A percentile compares a stretch with the other conserved stretches of the same genome.
These are phyloP conservation scores for Aspergillus sp. DNA, from an alignment of 2,329 filamentous ascomycete genomes.

Conservation along the genomic window DNA sequence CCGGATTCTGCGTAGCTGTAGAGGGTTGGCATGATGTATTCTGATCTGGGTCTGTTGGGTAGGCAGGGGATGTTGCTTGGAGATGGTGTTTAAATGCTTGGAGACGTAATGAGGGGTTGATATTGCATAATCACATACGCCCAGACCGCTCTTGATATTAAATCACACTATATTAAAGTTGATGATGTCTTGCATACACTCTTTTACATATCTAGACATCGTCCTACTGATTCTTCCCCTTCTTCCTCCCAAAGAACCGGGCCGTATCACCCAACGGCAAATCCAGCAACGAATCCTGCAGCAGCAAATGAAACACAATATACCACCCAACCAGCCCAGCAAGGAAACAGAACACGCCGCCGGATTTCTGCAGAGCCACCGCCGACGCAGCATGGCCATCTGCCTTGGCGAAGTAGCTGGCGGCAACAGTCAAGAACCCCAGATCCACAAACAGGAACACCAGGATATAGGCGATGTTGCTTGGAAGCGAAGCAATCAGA, in stretches of 20 bases:
- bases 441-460: background rate
- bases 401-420: constrained; percentile 5
- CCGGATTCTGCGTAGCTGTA: too few relatives aligned
- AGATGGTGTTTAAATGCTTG: too few relatives aligned
- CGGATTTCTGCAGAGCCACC: background rate
- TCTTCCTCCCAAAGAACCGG: background rate
- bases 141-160: too few relatives aligned
- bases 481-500: background rate
- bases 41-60: too few relatives aligned
- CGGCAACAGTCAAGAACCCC: constrained; percentile 6
- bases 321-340: constrained; percentile 3
- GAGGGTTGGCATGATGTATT: too few relatives aligned
- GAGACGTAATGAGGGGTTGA: too few relatives aligned
- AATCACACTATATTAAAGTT: too few relatives aligned
- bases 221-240: background rate
- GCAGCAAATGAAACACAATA: constrained; percentile 1
- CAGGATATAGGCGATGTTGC: background rate
- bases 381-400: constrained; percentile 1
- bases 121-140: too few relatives aligned
- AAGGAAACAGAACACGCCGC: constrained; percentile 4
- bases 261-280: constrained; percentile 4
- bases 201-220: too few relatives aligned
- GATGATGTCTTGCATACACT: too few relatives aligned
- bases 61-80: too few relatives aligned
- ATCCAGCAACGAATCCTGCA: constrained; percentile 3